Conservation (phyloP, 1,139 yeast species). For the Geotrichum bryndzae region DNA sequence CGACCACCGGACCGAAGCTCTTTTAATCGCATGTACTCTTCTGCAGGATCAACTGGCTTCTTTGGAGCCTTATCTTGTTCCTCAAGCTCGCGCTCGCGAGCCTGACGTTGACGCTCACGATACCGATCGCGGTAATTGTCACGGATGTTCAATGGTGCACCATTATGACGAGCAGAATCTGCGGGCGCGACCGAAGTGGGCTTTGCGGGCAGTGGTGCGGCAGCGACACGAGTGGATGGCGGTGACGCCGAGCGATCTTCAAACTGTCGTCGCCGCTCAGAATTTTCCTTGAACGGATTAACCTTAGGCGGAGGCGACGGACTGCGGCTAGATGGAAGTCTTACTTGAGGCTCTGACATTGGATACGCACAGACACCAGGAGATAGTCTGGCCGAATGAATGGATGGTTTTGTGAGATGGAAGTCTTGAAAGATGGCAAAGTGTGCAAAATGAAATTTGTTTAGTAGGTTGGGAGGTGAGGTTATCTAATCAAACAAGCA, state of each 20-base stretch:
- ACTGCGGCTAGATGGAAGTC: background rate
- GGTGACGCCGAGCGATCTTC: background rate
- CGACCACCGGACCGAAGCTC: constrained; percentile 43
- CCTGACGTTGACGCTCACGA: constrained; percentile 29
- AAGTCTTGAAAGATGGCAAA: background rate
- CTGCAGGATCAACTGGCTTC: constrained; percentile 29
- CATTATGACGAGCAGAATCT: background rate
- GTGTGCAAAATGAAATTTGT: background rate
- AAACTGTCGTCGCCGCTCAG: constrained; percentile 5
- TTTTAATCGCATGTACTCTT: constrained; percentile 38
- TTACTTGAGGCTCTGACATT: background rate
- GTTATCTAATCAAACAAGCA: background rate
- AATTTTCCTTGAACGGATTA: background rate
- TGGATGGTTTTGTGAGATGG: background rate
- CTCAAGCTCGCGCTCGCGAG: constrained; percentile 21
- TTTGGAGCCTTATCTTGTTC: constrained; percentile 12
- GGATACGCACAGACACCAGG: background rate
- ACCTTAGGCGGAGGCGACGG: background rate
- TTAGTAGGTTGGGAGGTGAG: background rate
- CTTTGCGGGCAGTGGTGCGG: background rate
- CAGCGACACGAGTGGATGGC: background rate
- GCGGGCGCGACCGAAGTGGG: background rate
- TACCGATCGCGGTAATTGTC: constrained; percentile 30
- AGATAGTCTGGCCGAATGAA: background rate
- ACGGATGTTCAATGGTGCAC: constrained; percentile 5